phyloP scores from a whole-genome alignment of 352 stramenopile species.

The Phytophthora gonapodyides region DNA sequence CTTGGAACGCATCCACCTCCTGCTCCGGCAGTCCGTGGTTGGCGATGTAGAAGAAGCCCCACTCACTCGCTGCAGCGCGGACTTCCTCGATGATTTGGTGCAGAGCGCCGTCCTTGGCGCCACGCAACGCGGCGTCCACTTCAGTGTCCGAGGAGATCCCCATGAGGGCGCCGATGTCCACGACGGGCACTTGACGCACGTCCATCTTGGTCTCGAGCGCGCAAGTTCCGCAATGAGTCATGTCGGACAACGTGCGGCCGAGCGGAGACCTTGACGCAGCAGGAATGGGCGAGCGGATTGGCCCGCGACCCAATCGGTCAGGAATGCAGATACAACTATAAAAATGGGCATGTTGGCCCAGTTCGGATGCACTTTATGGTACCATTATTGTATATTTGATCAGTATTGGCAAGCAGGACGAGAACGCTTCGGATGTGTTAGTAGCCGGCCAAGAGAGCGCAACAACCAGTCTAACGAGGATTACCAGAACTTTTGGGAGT shows the following conservation, averaged over 20 bases:
- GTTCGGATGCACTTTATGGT: too few species aligned
- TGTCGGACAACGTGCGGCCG: background rate
- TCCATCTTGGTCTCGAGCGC: slow-evolving; percentile 26
- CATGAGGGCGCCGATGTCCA: slow-evolving; percentile 65
- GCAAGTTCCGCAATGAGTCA: slow-evolving; percentile 11
- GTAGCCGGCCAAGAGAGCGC: too few species aligned
- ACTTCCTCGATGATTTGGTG: slow-evolving; percentile 51
- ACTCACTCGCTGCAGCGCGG: slow-evolving; percentile 50
- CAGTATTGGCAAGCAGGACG: too few species aligned
- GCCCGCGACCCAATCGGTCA: too few species aligned
- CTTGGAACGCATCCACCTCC: slow-evolving; percentile 75
- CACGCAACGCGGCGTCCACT: slow-evolving; percentile 36
- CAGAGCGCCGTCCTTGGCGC: slow-evolving; percentile 21
- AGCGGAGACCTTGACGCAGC: background rate
- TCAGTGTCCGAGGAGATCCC: slow-evolving; percentile 36
- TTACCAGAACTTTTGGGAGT: too few species aligned
- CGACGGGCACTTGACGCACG: slow-evolving; percentile 45
- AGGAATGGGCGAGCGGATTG: too few species aligned
- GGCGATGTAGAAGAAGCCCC: slow-evolving; percentile 94
- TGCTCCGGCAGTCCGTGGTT: slow-evolving; percentile 73
- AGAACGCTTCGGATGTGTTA: too few species aligned
- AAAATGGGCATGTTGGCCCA: too few species aligned
- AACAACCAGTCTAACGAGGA: too few species aligned
- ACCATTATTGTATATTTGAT: too few species aligned
- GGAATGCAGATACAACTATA: too few species aligned